Base-by-base conservation (phyloP, 108 stramenopile species). In the Cylindrotheca fusiformis region DNA sequence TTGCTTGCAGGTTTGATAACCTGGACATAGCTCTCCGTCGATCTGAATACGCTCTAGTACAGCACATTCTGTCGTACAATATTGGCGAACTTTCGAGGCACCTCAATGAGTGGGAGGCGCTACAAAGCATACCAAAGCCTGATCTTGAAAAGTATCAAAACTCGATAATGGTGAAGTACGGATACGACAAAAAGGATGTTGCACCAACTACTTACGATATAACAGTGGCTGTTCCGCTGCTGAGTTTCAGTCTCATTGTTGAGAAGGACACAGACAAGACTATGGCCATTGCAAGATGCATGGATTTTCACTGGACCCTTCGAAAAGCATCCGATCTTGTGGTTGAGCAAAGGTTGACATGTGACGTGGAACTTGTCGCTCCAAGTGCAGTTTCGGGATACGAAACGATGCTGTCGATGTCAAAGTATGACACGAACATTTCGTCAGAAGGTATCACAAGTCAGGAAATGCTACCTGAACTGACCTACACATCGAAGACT, bases 131-230 rank as follows among this genome's bases (percentile, higher is more conserved):
- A 18, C 44, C 75, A 5, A 33, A 70, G 25, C 1, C 19, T 17
- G 77, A 60, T 23, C 57, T 70, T 8, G 48, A 67, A 21, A 54
- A 41, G 2, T 79, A 82, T 30, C 74, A 65, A 21, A 46, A 71
- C 45, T 60, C 54, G 20, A 71, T 81, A 20, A 53, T 84, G 30
- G 87, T 91, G 4, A 68, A 79, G 19, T 91, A 72, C 69, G 83
- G 81, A 3, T 91, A 91, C 52, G 90, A 91, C 58, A 82, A 86
- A 48, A 88, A 87, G 63, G 80, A 87, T 73, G 71, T 69, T 10
- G 69, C 82, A 8, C 85, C 86, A 23, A 87, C 85, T 23, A 91
- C 90, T 1, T 91, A 80, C 53, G 61, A 70, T 20, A 28, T 88
- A 4, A 27, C 19, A 3, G 22, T 80, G 45, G 14, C 22, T 0